Percentiles rank a stretch among this genome's conserved stretches.
These are phyloP conservation scores for Leccinum pachyderme DNA, from an alignment of 1,284 basidiomycete genomes.

Conservation along the genomic window DNA sequence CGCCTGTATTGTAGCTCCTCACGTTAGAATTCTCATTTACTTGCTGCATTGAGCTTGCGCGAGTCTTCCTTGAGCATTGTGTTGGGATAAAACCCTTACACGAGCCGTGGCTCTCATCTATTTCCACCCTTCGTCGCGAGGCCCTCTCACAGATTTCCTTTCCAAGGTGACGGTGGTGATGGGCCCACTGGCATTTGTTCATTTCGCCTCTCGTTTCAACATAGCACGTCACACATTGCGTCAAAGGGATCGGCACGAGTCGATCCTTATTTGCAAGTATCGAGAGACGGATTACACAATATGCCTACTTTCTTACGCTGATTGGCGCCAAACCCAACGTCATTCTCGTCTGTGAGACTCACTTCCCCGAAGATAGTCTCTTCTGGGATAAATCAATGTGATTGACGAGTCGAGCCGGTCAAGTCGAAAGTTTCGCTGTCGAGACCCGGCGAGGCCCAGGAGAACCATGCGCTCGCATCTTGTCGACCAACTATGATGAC, in stretches of 20 bases:
- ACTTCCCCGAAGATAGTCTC: constrained; percentile 20
- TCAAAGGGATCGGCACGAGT: constrained; percentile 17
- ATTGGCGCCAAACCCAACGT: constrained; percentile 18
- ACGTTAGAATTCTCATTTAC: too few relatives aligned
- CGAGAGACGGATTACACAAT: constrained; percentile 2
- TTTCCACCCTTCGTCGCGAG: not conserved
- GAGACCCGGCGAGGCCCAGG: constrained; percentile 16
- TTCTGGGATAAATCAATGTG: constrained; percentile 20
- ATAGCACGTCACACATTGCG: not conserved
- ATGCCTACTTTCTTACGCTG: constrained; percentile 9
- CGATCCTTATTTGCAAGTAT: constrained; percentile 8
- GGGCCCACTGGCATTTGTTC: constrained; percentile 1
- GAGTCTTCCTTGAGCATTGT: too few relatives aligned
- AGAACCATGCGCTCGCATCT: constrained; percentile 22
- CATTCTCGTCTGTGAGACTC: constrained; percentile 6
- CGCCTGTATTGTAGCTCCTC: too few relatives aligned
- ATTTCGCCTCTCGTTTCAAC: constrained; percentile 9
- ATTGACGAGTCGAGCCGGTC: constrained; percentile 30
- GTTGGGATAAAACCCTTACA: too few relatives aligned
- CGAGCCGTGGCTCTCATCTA: not conserved
- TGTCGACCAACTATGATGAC: constrained; percentile 7
- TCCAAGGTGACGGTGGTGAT: not conserved
- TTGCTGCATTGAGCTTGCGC: too few relatives aligned
- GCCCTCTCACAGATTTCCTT: not conserved
- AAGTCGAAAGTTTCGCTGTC: constrained; percentile 21